phyloP scores from a whole-genome alignment of 805 yeast species.

The Starmera quercuum region DNA sequence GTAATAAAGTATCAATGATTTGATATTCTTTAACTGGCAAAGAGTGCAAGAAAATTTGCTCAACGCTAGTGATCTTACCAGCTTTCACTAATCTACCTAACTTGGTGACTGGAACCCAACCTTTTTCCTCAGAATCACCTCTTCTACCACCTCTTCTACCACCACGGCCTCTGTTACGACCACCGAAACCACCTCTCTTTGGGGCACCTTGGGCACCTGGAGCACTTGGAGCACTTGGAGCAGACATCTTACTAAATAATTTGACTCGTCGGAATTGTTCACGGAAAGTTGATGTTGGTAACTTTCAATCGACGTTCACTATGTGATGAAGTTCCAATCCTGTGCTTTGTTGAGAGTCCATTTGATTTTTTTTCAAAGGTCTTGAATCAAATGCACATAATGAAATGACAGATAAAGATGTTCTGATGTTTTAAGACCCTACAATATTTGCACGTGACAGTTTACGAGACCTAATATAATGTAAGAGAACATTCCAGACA shows the following conservation, averaged over 20 bases:
- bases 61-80: slow-evolving; percentile 92
- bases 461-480: too few species aligned
- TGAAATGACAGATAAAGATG: too few species aligned
- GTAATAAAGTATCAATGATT: slow-evolving; percentile 94
- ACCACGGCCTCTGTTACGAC: slow-evolving; percentile 51
- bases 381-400: too few species aligned
- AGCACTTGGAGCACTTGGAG: slow-evolving; percentile 37
- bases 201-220: slow-evolving; percentile 32
- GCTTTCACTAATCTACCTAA: slow-evolving; percentile 99
- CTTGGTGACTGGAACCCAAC: slow-evolving; percentile 99
- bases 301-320: slow-evolving; percentile 43
- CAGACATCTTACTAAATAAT: slow-evolving; percentile 27
- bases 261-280: slow-evolving; percentile 38
- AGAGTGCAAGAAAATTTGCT: slow-evolving; percentile 98
- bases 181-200: slow-evolving; percentile 48
- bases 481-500: too few species aligned
- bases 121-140: slow-evolving; percentile 92
- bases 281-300: slow-evolving; percentile 48
- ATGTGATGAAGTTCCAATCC: too few species aligned
- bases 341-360: too few species aligned
- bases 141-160: slow-evolving; percentile 74
- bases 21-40: slow-evolving; percentile 99
- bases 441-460: too few species aligned
- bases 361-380: too few species aligned
- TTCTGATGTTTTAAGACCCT: too few species aligned